Conservation (phyloP, 2,329 filamentous ascomycete genomes). For the Xylariaceae sp. region DNA sequence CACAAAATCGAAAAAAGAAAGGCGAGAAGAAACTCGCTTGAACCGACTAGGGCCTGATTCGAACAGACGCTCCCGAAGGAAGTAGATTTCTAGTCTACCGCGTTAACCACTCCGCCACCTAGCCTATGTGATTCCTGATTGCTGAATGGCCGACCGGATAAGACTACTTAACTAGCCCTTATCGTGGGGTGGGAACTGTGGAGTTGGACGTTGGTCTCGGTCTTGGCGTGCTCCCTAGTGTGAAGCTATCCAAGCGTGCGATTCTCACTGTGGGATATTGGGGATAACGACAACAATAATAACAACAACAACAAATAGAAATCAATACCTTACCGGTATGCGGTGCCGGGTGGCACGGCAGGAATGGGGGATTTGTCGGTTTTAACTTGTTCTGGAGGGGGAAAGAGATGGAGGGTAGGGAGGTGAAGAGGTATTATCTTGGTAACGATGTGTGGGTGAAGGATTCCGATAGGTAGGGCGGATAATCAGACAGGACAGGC, state of each 20-base stretch:
- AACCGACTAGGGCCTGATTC: neutral
- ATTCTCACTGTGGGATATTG: neutral
- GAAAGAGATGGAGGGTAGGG: neutral
- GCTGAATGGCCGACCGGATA: neutral
- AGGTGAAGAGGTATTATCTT: neutral
- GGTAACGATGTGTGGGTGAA: too few relatives aligned
- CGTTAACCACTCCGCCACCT: constrained; percentile 20
- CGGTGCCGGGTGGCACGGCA: neutral
- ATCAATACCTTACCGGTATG: neutral
- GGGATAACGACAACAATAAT: neutral
- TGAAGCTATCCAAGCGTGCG: neutral
- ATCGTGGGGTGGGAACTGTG: neutral
- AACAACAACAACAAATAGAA: neutral
- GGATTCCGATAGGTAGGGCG: too few relatives aligned
- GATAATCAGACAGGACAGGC: too few relatives aligned
- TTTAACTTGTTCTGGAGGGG: neutral
- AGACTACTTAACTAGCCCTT: neutral
- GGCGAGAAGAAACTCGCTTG: neutral
- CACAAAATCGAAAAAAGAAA: neutral
- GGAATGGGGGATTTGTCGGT: neutral
- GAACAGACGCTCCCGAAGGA: constrained; percentile 3
- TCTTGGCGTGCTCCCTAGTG: neutral
- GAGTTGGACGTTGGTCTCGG: neutral
- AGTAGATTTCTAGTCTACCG: constrained; percentile 14
- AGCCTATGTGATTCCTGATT: neutral